phyloP scores from a whole-genome alignment of 1,284 basidiomycete species.

The Puccinia novopanici region DNA sequence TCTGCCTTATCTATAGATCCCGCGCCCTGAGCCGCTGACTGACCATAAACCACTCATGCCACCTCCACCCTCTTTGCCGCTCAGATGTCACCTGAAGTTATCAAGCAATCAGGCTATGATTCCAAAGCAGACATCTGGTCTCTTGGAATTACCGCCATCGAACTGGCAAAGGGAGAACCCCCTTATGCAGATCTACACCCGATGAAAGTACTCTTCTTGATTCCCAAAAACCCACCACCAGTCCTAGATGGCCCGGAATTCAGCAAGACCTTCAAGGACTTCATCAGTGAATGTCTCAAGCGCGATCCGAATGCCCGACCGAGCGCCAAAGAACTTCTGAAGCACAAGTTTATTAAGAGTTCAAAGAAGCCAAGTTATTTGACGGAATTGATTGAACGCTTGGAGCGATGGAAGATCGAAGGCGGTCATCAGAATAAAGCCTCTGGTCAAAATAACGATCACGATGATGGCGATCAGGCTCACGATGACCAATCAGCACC shows the following conservation, averaged over 20 bases:
- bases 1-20: no score
- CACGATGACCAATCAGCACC: constrained; percentile 68
- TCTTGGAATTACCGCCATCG: constrained; percentile 83
- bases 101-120: constrained; percentile 98
- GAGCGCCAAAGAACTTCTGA: constrained; percentile 86
- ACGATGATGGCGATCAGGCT: constrained; percentile 67
- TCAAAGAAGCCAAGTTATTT: constrained; percentile 91
- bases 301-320: constrained; percentile 91
- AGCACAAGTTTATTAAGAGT: constrained; percentile 91
- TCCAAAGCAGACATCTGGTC: constrained; percentile 88
- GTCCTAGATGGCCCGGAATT: constrained; percentile 77
- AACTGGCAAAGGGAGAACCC: constrained; percentile 93
- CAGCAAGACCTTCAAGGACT: constrained; percentile 88
- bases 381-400: constrained; percentile 90
- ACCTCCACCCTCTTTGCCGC: no score
- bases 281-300: constrained; percentile 87
- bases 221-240: constrained; percentile 95
- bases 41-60: no score
- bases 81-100: constrained; percentile 99
- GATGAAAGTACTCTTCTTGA: constrained; percentile 98
- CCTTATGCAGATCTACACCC: constrained; percentile 97
- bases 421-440: constrained; percentile 58
- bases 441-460: constrained; percentile 69
- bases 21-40: no score
- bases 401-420: constrained; percentile 85